Evolutionary conservation across 2,329 filamentous ascomycete species (phyloP).

Genomic region (Trichoderma sp.): DNA sequence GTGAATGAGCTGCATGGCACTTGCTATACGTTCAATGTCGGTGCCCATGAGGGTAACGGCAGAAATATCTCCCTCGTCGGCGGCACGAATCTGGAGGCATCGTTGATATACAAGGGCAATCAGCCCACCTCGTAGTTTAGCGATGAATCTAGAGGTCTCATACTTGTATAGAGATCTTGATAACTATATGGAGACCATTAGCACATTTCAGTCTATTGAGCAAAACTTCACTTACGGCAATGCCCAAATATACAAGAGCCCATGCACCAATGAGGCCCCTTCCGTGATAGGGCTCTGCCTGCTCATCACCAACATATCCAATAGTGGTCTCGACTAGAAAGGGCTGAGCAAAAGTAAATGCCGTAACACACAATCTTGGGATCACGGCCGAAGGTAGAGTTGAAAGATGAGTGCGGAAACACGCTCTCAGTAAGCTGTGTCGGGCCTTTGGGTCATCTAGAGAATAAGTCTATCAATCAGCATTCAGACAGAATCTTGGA

Average conservation of each 20-base stretch:
- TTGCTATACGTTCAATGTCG: slow-evolving; percentile 32
- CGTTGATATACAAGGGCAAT: slow-evolving; percentile 28
- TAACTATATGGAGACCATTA: neutral
- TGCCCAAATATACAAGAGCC: slow-evolving; percentile 31
- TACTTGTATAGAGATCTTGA: slow-evolving; percentile 27
- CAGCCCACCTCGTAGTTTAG: slow-evolving; percentile 26
- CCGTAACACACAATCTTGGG: slow-evolving; percentile 26
- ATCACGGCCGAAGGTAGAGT: slow-evolving; percentile 24
- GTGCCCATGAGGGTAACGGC: slow-evolving; percentile 35
- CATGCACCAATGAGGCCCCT: slow-evolving; percentile 32
- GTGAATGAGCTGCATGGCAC: slow-evolving; percentile 26
- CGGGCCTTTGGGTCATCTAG: slow-evolving; percentile 21
- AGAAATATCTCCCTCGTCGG: slow-evolving; percentile 26
- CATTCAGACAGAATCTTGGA: neutral
- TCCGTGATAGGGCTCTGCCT: slow-evolving; percentile 23
- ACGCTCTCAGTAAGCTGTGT: slow-evolving; percentile 22
- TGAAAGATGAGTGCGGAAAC: slow-evolving; percentile 20
- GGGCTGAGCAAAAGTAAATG: slow-evolving; percentile 30
- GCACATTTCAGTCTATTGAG: neutral
- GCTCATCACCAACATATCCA: slow-evolving; percentile 20
- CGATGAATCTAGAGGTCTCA: slow-evolving; percentile 25
- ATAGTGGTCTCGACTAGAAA: slow-evolving; percentile 30
- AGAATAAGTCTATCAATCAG: neutral
- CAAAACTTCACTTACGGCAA: slow-evolving; percentile 25
- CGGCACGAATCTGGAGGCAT: slow-evolving; percentile 23